Percentiles rank a stretch among this genome's conserved stretches.
Evolutionary conservation across 805 yeast species (phyloP).

Genomic region (Ascoidea asiatica): DNA sequence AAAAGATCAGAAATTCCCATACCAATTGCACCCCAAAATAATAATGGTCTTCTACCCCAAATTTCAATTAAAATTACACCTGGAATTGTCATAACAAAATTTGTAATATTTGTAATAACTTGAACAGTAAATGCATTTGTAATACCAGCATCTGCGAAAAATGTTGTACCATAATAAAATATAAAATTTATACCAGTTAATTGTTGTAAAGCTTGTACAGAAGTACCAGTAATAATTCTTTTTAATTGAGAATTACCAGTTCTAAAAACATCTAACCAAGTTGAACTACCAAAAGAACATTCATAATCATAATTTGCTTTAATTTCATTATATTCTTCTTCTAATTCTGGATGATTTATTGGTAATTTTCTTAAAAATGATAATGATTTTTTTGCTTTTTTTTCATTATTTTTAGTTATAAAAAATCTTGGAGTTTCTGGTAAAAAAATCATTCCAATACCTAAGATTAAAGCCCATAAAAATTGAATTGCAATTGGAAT

Average conservation of each 20-base stretch:
- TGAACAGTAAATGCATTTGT: constrained; percentile 31
- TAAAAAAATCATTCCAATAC: constrained; percentile 47
- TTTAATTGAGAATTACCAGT: constrained; percentile 24
- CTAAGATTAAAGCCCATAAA: constrained; percentile 49
- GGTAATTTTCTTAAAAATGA: constrained; percentile 40
- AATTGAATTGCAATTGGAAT: constrained; percentile 66
- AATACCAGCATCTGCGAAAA: constrained; percentile 40
- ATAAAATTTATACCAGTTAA: constrained; percentile 62
- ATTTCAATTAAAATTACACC: constrained; percentile 41
- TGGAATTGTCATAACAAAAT: constrained; percentile 36
- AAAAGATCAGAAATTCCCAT: constrained; percentile 53
- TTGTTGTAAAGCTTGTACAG: constrained; percentile 42
- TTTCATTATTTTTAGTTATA: constrained; percentile 41
- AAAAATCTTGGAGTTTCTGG: constrained; percentile 72
- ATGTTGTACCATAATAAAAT: constrained; percentile 56
- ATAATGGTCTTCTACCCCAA: constrained; percentile 52
- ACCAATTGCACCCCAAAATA: constrained; percentile 48
- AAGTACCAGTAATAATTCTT: constrained; percentile 29
- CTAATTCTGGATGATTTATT: constrained; percentile 26
- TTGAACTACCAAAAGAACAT: constrained; percentile 8
- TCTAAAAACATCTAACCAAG: constrained; percentile 22
- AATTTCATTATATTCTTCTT: constrained; percentile 34
- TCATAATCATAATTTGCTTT: constrained; percentile 34
- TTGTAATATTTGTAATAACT: constrained; percentile 30
- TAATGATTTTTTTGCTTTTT: constrained; percentile 44